Base-by-base conservation (phyloP, 2,329 filamentous ascomycete genomes). In the Monilinia fructigena region DNA sequence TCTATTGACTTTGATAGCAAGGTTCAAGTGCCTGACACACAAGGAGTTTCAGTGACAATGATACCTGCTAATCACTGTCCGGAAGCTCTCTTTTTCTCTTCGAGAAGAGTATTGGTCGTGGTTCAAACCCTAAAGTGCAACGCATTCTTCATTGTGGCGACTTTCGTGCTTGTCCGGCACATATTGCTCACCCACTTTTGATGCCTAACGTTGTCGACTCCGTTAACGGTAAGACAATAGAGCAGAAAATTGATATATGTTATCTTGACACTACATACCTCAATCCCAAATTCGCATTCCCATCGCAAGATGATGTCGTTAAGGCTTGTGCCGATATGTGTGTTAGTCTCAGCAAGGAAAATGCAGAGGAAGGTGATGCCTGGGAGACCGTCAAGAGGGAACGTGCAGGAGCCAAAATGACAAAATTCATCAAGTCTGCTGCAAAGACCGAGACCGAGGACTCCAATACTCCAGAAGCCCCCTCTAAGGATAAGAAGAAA, bases 221-320 rank as follows among this genome's bases (percentile, higher is more conserved):
- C 2, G 80, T 90, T 11, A 88, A 87, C 0, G 91, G 92, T 1
- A 90, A 90, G 76, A 81, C 80, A 1, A 87, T 82, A 67, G 90
- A 95, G 74, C 95, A 98, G 75, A 92, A 89, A 73, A 93, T 99
- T 65, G 94, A 99, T 74, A 87, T 94, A 38, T 98, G 95, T 79
- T 99, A 99, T 76, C 86, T 99, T 11, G 95, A 99, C 76, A 99
- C 95, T 0, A 99, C 95, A 0, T 99, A 99, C 76, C 84, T 99
- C 14, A 97, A 95, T 70, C 95, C 95, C 0, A 93, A 93, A 70
- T 99, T 98, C 77, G 89, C 94, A 0, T 99, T 99, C 72, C 95
- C 95, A 0, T 89, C 86, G 4, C 95, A 99, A 76, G 84, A 89
- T 66, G 89, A 95, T 71, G 95, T 99, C 65, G 92, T 98, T 68